Base-by-base conservation (phyloP, 176 grass and related monocot genomes). In the Oryza glumipatula region DNA sequence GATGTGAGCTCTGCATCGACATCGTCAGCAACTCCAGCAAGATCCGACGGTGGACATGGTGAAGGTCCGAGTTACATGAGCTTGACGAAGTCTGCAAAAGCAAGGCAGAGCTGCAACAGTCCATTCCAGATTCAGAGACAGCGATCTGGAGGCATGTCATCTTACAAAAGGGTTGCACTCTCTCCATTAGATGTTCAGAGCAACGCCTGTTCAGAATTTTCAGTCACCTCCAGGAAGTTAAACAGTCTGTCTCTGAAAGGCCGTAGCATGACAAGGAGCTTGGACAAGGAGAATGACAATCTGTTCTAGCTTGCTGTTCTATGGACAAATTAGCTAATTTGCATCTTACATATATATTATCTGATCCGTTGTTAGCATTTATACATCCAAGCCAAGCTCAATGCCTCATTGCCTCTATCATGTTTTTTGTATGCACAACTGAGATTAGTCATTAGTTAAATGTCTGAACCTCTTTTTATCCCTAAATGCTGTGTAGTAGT, bases 21-120 rank as follows among this genome's bases (percentile, higher is more conserved):
- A 15, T 91, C 91, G 56, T 91, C 89, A 4, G 15, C 89, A 6
- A 89, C 88, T 65, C 80, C 70, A 3, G 33, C 45, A 67, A 90
- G 88, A n/a, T 90, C 78, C 12, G 90, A 89, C 32, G 54, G 66
- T 67, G 38, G 84, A 41, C 17, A 80, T 58, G 72, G 36, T 7
- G 80, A 78, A 32, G 83, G 83, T 21, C 90, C 88, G 60, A 93
- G 74, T 19, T 98, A 98, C 82, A 94, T 94, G 92, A 91, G 65
- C 75, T 44, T 83, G 84, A 93, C 95, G 30, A 94, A 94, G 61
- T 89, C 96, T 52, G 88, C 87, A 23, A 95, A 87, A 51, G 89
- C 96, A 23, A 95, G 91, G 82, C 80, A 88, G 44, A 84, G 82
- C 21, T 66, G 39, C 69, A 82, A 69, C 23, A 78, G 66, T 51